These are phyloP conservation scores for Mycena haematopus DNA, from an alignment of 768 basidiomycete genomes.

Conservation along the genomic window DNA sequence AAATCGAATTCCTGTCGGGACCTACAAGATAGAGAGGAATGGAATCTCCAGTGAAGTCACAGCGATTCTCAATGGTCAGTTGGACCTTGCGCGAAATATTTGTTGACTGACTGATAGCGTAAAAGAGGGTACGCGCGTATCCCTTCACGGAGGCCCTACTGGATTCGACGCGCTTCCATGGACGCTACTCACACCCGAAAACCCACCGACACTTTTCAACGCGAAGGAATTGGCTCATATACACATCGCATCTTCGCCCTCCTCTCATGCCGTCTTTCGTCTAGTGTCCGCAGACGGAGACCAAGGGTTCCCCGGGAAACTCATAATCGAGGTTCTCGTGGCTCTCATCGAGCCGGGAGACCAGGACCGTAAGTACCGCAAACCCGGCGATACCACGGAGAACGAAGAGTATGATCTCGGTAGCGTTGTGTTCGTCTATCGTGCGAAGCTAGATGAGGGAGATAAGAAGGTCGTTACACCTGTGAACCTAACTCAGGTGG, in stretches of 20 bases:
- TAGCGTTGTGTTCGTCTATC: constrained; percentile 69
- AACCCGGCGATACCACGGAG: constrained; percentile 35
- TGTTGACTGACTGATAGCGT: not conserved
- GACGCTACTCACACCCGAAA: constrained; percentile 49
- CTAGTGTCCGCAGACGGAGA: constrained; percentile 68
- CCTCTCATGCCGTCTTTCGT: constrained; percentile 58
- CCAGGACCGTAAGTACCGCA: constrained; percentile 37
- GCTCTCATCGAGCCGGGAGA: constrained; percentile 50
- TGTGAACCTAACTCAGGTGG: constrained; percentile 77
- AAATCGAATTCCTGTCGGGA: constrained; percentile 73
- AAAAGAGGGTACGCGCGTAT: constrained; percentile 60
- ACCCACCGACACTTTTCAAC: constrained; percentile 60
- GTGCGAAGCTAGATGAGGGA: constrained; percentile 64
- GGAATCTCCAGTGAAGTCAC: constrained; percentile 56
- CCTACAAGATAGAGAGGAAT: constrained; percentile 57
- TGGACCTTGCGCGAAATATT: constrained; percentile 16
- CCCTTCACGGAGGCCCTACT: constrained; percentile 72
- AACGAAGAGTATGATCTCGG: constrained; percentile 59
- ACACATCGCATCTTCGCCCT: constrained; percentile 32
- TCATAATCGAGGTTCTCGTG: constrained; percentile 64
- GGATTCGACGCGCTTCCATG: constrained; percentile 69
- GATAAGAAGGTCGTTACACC: constrained; percentile 63
- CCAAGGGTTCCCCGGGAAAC: constrained; percentile 71
- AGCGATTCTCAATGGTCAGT: constrained; percentile 49
- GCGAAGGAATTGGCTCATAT: constrained; percentile 57